Evolutionary conservation across 2,329 filamentous ascomycete genomes (phyloP).

Genomic region (Iodosphaeria phyllophila): DNA sequence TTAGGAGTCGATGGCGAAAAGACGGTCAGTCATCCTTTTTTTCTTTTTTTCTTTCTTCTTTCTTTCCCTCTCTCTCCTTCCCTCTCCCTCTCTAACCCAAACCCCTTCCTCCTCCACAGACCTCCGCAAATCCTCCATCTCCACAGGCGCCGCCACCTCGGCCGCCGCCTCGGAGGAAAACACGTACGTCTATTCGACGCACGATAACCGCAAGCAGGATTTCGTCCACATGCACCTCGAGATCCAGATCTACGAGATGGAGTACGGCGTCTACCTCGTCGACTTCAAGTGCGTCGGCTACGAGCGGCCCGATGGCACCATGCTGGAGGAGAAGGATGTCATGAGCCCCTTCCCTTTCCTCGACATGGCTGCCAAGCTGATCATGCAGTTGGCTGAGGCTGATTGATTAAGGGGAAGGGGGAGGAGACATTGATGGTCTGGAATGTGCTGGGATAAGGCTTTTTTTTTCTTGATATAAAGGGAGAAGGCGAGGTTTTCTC

Average conservation of each 20-base stretch:
- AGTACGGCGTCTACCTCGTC: constrained; percentile 81
- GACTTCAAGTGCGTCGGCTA: constrained; percentile 98
- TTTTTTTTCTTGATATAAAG: too few relatives aligned
- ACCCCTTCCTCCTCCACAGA: constrained; percentile 15
- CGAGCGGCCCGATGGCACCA: constrained; percentile 56
- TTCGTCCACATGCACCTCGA: constrained; percentile 88
- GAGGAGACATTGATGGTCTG: too few relatives aligned
- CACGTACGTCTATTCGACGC: constrained; percentile 20
- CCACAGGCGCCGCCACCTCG: constrained; percentile 10
- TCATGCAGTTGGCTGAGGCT: constrained; percentile 79
- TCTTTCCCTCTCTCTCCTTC: too few relatives aligned
- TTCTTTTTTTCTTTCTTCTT: constrained; percentile 26
- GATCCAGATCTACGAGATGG: constrained; percentile 91
- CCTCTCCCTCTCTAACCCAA: background rate
- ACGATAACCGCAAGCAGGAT: constrained; percentile 31
- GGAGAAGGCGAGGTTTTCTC: too few relatives aligned
- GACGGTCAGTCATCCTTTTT: constrained; percentile 46
- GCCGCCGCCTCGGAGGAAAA: constrained; percentile 21
- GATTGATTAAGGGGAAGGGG: too few relatives aligned
- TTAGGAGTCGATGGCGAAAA: constrained; percentile 76
- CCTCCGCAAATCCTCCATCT: constrained; percentile 16
- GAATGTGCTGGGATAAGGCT: too few relatives aligned
- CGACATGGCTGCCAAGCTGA: constrained; percentile 79
- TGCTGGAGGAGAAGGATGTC: constrained; percentile 82
- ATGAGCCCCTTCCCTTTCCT: constrained; percentile 91